These are phyloP conservation scores for Arachis stenosperma DNA, from an alignment of 306 rosid genomes.

Conservation along the genomic window DNA sequence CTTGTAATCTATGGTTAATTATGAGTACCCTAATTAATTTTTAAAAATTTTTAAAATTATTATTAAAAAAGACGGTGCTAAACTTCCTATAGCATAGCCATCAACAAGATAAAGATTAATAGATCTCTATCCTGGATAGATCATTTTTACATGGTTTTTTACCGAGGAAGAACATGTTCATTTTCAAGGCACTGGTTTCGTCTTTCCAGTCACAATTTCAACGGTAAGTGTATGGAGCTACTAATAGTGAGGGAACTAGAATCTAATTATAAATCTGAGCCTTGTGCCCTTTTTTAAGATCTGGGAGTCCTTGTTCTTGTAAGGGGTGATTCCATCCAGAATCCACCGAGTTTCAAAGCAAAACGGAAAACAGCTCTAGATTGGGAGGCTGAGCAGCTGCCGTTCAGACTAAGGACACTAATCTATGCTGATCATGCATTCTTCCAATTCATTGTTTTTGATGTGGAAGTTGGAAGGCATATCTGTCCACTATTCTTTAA, in stretches of 20 bases:
- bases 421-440: conserved; percentile 17
- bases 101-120: too few relatives aligned
- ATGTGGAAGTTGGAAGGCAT: not conserved
- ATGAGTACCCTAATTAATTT: too few relatives aligned
- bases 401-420: not conserved
- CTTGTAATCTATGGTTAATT: too few relatives aligned
- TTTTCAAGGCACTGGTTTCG: conserved; percentile 35
- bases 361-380: conserved; percentile 12
- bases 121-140: conserved; percentile 31
- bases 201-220: conserved; percentile 28
- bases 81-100: too few relatives aligned
- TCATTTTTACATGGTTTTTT: conserved; percentile 12
- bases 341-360: conserved; percentile 7
- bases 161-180: conserved; percentile 28
- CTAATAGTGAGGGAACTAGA: conserved; percentile 31
- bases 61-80: too few relatives aligned
- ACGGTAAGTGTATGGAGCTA: conserved; percentile 35
- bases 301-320: conserved; percentile 15
- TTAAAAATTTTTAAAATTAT: too few relatives aligned
- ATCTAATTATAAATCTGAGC: conserved; percentile 34
- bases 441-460: too few relatives aligned
- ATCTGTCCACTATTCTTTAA: not conserved
- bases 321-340: conserved; percentile 40
- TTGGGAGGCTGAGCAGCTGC: conserved; percentile 40
- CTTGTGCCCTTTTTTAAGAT: not conserved